Base-by-base conservation (phyloP, 179 eudicot genomes). In the Silene noctiflora region DNA sequence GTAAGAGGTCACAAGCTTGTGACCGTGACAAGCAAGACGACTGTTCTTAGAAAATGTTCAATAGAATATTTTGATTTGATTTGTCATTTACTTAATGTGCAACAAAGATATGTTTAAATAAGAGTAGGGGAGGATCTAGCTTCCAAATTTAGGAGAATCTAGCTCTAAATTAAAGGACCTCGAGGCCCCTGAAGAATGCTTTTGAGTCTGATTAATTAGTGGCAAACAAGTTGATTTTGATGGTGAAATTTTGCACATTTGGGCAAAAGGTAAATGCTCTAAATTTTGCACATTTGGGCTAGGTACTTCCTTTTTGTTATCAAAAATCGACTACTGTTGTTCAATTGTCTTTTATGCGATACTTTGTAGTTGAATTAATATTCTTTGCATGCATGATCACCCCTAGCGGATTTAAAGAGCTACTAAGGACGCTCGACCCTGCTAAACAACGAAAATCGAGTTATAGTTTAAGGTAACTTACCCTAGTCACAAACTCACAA, bases 171-270 rank as follows among this genome's bases (percentile, higher is more conserved):
- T 11, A 9, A 2, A 12, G 31, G 67, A 62, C 31, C 67, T 33
- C 7, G 39, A 33, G 39, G 39, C 39, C 39, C 39, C 67, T 51
- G n/a, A 51, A 2, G 58, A 70, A 48, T 21, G 35, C 60, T 69
- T 51, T 51, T 14, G 58, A 51, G 58, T 51, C 17, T 0, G 33
- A 21, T 62, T 25, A 62, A 39, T 39, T 39, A 12, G 67, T 62
- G 67, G 67, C 16, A 62, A 62, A 62, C 67, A 62, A 2, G 67
- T 62, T 62, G 67, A 62, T 1, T 22, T 62, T 22, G 33, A 62
- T 62, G 16, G 67, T 62, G 67, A 62, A 62, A 62, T 24, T 62
- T 62, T 62, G 6, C 67, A 62, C 67, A 21, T 61, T 22, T 24
- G 67, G 33, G 25, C 7, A 51, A 51, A 51, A 51, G 58, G 16